These are phyloP conservation scores for Phytophthora pistaciae DNA, from an alignment of 352 stramenopile genomes.

Conservation along the genomic window DNA sequence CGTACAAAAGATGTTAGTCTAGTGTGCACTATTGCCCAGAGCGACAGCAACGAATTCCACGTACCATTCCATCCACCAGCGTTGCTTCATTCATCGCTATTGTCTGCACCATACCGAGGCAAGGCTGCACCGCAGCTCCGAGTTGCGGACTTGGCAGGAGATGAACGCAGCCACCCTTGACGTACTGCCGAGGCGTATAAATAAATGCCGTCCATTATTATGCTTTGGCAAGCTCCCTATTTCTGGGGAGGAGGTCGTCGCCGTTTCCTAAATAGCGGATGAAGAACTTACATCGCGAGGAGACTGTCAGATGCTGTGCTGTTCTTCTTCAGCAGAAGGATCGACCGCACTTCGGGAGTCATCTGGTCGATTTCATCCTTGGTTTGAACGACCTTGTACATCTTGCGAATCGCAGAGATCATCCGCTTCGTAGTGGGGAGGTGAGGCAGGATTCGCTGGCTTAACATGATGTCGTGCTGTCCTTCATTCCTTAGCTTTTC, in stretches of 20 bases:
- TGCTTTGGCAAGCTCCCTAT: conserved; percentile 22
- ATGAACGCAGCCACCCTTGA: not conserved
- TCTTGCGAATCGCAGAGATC: conserved; percentile 55
- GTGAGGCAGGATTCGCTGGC: conserved; percentile 58
- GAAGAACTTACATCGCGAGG: conserved; percentile 3
- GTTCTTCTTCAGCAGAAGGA: conserved; percentile 45
- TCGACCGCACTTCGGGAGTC: conserved; percentile 53
- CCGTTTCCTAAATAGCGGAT: conserved; percentile 9
- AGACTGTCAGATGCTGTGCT: conserved; percentile 6
- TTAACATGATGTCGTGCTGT: conserved; percentile 48
- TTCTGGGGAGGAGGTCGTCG: conserved; percentile 15
- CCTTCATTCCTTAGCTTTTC: conserved; percentile 48
- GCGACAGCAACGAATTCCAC: not conserved
- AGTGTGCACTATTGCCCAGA: not conserved
- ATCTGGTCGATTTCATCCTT: conserved; percentile 82
- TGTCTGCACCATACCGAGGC: conserved; percentile 55
- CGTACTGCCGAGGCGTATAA: conserved; percentile 23
- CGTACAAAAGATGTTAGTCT: not conserved
- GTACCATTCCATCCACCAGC: conserved; percentile 62
- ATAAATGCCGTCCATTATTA: conserved; percentile 25
- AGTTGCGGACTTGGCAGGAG: conserved; percentile 13
- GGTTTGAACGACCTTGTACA: conserved; percentile 73
- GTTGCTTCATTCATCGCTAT: conserved; percentile 61
- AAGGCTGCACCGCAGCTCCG: conserved; percentile 9
- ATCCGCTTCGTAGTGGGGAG: conserved; percentile 69